Evolutionary conservation across 1,139 yeast species (phyloP).

Genomic region (Hemisphaericaspora xylofermentans): DNA sequence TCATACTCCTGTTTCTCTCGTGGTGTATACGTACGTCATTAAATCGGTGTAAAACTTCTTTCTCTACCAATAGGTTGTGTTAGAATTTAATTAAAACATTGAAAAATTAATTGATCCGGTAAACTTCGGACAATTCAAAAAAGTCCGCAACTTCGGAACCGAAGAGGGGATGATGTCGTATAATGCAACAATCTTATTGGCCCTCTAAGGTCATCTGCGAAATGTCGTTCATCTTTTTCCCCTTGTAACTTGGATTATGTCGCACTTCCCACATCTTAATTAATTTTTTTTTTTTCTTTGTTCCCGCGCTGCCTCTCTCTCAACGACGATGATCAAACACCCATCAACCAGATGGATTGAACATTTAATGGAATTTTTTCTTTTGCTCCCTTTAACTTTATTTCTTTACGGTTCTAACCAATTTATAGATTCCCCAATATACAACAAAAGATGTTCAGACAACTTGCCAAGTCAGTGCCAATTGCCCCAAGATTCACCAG

Average conservation of each 20-base stretch:
- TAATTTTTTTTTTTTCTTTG: too few species aligned
- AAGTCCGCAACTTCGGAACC: slow-evolving; percentile 3
- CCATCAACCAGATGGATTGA: too few species aligned
- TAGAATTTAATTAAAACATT: background rate
- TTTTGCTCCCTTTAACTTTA: background rate
- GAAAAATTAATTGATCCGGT: slow-evolving; percentile 1
- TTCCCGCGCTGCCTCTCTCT: too few species aligned
- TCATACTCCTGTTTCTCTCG: too few species aligned
- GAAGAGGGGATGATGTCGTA: slow-evolving; percentile 4
- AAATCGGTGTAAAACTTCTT: background rate
- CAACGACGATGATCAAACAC: too few species aligned
- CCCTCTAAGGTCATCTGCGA: background rate
- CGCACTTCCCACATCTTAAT: too few species aligned
- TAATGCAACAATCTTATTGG: background rate
- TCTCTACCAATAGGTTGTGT: background rate
- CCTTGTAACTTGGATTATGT: background rate
- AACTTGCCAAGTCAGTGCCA: slow-evolving; percentile 33
- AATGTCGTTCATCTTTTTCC: background rate
- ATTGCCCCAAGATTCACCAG: slow-evolving; percentile 44
- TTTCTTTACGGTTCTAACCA: background rate
- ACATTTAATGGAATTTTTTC: too few species aligned
- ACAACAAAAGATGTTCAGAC: slow-evolving; percentile 40
- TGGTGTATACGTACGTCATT: too few species aligned
- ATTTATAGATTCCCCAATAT: background rate
- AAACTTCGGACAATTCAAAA: background rate